A percentile compares a stretch with the other conserved stretches of the same genome.
These are phyloP conservation scores for Coemansia sp. DNA, from an alignment of 192 early-diverging fungal species.

Conservation along the genomic window DNA sequence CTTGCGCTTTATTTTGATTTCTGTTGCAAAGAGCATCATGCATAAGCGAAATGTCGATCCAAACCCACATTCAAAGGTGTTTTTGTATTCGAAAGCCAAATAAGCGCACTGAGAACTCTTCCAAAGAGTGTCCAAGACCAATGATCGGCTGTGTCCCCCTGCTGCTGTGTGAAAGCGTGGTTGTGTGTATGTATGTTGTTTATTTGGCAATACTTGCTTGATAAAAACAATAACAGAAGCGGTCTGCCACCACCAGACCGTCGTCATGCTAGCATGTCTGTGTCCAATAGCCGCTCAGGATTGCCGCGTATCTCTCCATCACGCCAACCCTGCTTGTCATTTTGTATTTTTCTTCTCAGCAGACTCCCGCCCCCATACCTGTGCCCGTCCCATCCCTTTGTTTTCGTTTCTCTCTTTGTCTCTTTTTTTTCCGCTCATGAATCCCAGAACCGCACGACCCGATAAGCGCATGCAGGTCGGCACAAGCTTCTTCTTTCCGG, in stretches of 20 bases:
- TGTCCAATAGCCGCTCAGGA: not conserved
- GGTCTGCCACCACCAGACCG: not conserved
- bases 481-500: too few relatives aligned
- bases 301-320: not conserved
- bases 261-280: not conserved
- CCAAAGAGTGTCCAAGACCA: not conserved
- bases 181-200: not conserved
- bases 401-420: slow-evolving; percentile 1
- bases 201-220: too few relatives aligned
- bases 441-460: not conserved
- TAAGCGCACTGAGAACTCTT: not conserved
- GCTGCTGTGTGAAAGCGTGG: not conserved
- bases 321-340: not conserved
- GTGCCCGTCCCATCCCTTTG: not conserved
- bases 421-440: slow-evolving; percentile 6
- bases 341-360: not conserved
- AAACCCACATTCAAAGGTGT: slow-evolving; percentile 1
- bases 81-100: not conserved
- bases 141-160: not conserved
- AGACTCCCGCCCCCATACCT: not conserved
- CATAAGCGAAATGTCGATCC: slow-evolving; percentile 2
- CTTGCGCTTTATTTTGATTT: not conserved
- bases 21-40: slow-evolving; percentile 1
- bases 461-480: not conserved
- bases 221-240: not conserved